phyloP scores from a whole-genome alignment of 208 protist species.

The Herpetomonas tarakana region DNA sequence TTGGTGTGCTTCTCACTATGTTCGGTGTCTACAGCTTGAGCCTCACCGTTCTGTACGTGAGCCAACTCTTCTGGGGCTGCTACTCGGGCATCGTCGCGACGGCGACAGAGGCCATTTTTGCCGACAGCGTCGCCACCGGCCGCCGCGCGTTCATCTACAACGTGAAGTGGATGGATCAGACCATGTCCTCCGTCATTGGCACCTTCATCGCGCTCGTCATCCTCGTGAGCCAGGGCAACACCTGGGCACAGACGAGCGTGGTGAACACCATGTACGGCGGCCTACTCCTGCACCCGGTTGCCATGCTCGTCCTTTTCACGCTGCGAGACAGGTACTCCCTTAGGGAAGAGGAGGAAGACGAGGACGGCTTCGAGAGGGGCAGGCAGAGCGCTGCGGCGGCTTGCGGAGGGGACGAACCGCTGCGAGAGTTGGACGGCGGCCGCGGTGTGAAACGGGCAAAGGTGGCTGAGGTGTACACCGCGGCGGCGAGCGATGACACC shows the following conservation, averaged over 20 bases:
- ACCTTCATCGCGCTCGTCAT: slow-evolving; percentile 30
- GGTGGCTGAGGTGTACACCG: too few species aligned
- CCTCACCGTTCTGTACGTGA: slow-evolving; percentile 7
- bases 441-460: too few species aligned
- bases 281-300: slow-evolving; percentile 15
- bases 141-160: slow-evolving; percentile 50
- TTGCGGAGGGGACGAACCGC: background rate
- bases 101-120: slow-evolving; percentile 56
- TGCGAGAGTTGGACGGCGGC: background rate
- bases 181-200: slow-evolving; percentile 44
- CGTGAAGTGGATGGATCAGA: slow-evolving; percentile 69
- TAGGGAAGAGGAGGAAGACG: slow-evolving; percentile 4
- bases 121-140: slow-evolving; percentile 43
- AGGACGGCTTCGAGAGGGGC: background rate
- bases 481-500: too few species aligned
- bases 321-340: slow-evolving; percentile 17
- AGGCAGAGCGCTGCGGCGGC: background rate
- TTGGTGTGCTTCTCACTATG: slow-evolving; percentile 14
- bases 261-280: slow-evolving; percentile 28
- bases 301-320: slow-evolving; percentile 18
- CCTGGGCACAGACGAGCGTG: slow-evolving; percentile 26
- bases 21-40: slow-evolving; percentile 5
- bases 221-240: slow-evolving; percentile 32
- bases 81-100: slow-evolving; percentile 41
- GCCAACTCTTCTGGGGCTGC: slow-evolving; percentile 38